Evolutionary conservation across 2,329 filamentous ascomycete genomes (phyloP).

Genomic region (Exophiala dermatitidis): DNA sequence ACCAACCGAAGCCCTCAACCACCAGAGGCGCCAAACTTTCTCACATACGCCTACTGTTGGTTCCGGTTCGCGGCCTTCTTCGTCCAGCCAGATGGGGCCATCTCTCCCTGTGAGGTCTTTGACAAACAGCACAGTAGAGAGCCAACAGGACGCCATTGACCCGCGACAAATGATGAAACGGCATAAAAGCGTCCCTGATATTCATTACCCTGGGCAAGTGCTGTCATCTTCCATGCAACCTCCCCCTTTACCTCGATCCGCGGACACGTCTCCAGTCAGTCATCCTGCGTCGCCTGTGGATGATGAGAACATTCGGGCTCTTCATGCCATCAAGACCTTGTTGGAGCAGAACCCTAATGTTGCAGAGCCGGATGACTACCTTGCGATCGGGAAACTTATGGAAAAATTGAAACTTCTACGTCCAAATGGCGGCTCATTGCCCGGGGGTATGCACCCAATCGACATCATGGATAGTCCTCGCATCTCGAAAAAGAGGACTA

Average conservation of each 20-base stretch:
- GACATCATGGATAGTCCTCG: constrained; percentile 38
- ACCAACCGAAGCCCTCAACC: constrained; percentile 51
- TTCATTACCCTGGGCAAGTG: constrained; percentile 40
- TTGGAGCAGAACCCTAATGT: constrained; percentile 68
- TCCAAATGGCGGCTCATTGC: constrained; percentile 32
- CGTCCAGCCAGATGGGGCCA: constrained; percentile 19
- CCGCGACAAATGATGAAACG: constrained; percentile 36
- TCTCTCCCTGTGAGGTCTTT: constrained; percentile 26
- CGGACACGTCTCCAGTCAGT: constrained; percentile 44
- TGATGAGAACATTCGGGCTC: constrained; percentile 75
- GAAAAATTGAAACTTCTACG: constrained; percentile 73
- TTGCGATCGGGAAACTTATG: constrained; percentile 71
- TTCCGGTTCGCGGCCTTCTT: constrained; percentile 42
- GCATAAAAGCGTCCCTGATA: constrained; percentile 41
- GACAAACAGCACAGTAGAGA: constrained; percentile 20
- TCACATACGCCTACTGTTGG: constrained; percentile 49
- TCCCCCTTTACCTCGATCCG: constrained; percentile 35
- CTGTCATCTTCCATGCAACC: constrained; percentile 35
- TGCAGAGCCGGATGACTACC: constrained; percentile 68
- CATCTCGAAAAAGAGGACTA: constrained; percentile 42
- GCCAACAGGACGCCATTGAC: constrained; percentile 30
- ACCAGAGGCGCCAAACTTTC: constrained; percentile 82
- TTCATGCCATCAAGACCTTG: constrained; percentile 74
- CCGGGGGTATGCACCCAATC: constrained; percentile 40
- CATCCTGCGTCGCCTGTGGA: constrained; percentile 59